A percentile compares a stretch with the other conserved stretches of the same genome.
These are phyloP conservation scores for Hypoxylon sp. DNA, from an alignment of 2,329 filamentous ascomycete species.

Conservation along the genomic window DNA sequence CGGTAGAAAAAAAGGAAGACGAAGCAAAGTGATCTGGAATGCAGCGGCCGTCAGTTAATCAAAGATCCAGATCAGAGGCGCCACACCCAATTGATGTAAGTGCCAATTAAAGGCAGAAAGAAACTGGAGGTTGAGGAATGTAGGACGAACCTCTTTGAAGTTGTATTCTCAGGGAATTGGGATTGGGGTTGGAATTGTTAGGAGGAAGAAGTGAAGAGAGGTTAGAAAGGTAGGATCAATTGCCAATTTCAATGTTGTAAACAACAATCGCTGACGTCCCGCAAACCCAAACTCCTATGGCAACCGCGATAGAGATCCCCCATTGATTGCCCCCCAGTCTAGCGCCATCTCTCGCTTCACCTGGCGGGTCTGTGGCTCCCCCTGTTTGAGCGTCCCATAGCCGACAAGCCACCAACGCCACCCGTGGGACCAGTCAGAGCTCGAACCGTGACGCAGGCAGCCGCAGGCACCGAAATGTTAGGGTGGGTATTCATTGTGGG, in stretches of 20 bases:
- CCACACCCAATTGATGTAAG: conserved; percentile 30
- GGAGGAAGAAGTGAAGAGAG: conserved; percentile 13
- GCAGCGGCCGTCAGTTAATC: conserved; percentile 45
- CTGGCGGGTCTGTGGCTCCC: conserved; percentile 9
- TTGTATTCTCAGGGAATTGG: conserved; percentile 28
- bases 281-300: conserved; percentile 48
- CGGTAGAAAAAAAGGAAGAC: conserved; percentile 39
- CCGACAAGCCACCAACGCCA: conserved; percentile 15
- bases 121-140: conserved; percentile 38
- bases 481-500: conserved; percentile 2
- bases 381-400: not conserved
- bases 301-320: conserved; percentile 48
- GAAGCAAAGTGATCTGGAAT: conserved; percentile 48
- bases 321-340: conserved; percentile 15
- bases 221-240: conserved; percentile 29
- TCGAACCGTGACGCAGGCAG: conserved; percentile 1
- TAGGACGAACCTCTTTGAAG: conserved; percentile 41
- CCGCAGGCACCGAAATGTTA: not conserved
- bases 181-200: not conserved
- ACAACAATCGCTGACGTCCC: conserved; percentile 47
- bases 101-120: conserved; percentile 38
- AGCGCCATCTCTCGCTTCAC: conserved; percentile 29
- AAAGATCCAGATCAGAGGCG: conserved; percentile 34
- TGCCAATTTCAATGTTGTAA: conserved; percentile 45
- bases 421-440: not conserved